Conservation (phyloP, 352 stramenopile species). For the Pythium guiyangense region DNA sequence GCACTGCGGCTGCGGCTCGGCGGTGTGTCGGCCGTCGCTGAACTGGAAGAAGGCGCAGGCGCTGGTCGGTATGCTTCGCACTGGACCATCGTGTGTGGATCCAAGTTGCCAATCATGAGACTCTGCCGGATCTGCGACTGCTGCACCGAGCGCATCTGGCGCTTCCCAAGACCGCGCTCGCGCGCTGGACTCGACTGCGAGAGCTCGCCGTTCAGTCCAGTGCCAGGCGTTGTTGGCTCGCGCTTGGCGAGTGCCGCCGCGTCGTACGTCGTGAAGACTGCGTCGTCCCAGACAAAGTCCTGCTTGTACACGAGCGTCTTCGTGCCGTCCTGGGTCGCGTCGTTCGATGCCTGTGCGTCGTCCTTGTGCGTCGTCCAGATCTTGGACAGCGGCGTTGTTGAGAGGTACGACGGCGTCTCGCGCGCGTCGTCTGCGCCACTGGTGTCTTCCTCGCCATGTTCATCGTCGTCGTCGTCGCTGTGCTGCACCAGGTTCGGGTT, state of each 20-base stretch:
- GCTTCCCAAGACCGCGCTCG: constrained; percentile 37
- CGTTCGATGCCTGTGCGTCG: constrained; percentile 2
- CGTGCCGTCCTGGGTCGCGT: constrained; percentile 4
- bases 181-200: constrained; percentile 1
- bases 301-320: constrained; percentile 45
- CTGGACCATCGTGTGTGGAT: constrained; percentile 86
- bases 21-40: constrained; percentile 13
- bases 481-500: not conserved
- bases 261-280: constrained; percentile 37
- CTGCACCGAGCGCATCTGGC: constrained; percentile 61
- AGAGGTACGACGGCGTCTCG: not conserved
- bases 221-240: not conserved
- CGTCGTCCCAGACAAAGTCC: constrained; percentile 69
- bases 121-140: constrained; percentile 81
- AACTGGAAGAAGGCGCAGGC: no score
- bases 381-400: constrained; percentile 32
- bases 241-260: not conserved
- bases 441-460: not conserved
- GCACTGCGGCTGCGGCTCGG: constrained; percentile 21
- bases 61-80: constrained; percentile 51
- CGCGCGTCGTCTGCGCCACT: not conserved
- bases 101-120: constrained; percentile 61
- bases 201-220: not conserved
- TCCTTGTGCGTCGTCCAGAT: constrained; percentile 48
- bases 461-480: not conserved